Evolutionary conservation across 2,329 filamentous ascomycete genomes (phyloP).

Genomic region (Alternaria sp.): DNA sequence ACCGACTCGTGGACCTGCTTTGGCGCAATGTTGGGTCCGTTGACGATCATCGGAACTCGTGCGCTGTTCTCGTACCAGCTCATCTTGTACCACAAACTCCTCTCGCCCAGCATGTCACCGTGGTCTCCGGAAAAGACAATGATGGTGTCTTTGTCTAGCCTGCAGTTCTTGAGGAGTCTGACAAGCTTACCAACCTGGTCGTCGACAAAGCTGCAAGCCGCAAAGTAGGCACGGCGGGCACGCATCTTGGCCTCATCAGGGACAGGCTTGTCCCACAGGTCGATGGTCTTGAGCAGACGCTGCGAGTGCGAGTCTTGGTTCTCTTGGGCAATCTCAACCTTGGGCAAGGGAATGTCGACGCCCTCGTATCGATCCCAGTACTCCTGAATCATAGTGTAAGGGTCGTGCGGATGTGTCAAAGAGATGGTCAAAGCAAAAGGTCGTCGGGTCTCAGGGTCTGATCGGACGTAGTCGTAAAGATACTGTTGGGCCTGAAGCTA

Average conservation of each 20-base stretch:
- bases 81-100: constrained; percentile 97
- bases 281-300: constrained; percentile 84
- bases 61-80: constrained; percentile 92
- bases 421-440: constrained; percentile 92
- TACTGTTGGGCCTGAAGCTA: constrained; percentile 74
- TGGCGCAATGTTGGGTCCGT: constrained; percentile 77
- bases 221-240: constrained; percentile 89
- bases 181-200: constrained; percentile 88
- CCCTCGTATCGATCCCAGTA: constrained; percentile 93
- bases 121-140: constrained; percentile 93
- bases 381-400: constrained; percentile 91
- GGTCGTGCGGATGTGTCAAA: constrained; percentile 92
- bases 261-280: constrained; percentile 84
- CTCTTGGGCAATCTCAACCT: constrained; percentile 78
- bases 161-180: constrained; percentile 77
- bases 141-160: constrained; percentile 84
- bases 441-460: constrained; percentile 70
- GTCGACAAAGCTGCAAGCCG: constrained; percentile 91
- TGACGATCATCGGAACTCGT: constrained; percentile 85
- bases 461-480: constrained; percentile 87
- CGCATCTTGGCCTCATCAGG: constrained; percentile 85
- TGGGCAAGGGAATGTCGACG: constrained; percentile 84
- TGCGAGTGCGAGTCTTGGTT: constrained; percentile 87
- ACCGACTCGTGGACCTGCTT: constrained; percentile 84
- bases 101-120: constrained; percentile 94